These are phyloP conservation scores for Hydrangea macrophylla DNA, from an alignment of 148 eudicot genomes.

Conservation along the genomic window DNA sequence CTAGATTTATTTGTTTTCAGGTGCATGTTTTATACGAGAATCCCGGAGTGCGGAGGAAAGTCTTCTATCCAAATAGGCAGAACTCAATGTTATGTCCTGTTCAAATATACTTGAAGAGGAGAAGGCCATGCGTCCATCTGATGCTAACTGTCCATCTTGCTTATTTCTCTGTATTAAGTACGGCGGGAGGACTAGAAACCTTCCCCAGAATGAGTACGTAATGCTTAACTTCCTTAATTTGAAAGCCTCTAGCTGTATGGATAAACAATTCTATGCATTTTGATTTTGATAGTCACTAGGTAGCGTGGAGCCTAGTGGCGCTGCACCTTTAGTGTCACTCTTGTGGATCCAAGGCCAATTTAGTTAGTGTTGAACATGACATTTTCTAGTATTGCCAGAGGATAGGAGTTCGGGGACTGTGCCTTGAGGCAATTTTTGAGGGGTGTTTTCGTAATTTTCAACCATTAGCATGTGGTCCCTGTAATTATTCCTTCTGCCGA, in stretches of 20 bases:
- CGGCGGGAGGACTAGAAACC: conserved; percentile 34
- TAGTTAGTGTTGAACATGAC: too few relatives aligned
- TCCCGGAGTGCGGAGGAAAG: conserved; percentile 30
- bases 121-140: conserved; percentile 35
- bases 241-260: not conserved
- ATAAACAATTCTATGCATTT: not conserved
- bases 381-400: too few relatives aligned
- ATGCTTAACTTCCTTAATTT: not conserved
- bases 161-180: conserved; percentile 37
- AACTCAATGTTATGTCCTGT: conserved; percentile 30
- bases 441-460: too few relatives aligned
- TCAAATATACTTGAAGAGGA: conserved; percentile 34
- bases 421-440: too few relatives aligned
- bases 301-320: too few relatives aligned
- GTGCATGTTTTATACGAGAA: conserved; percentile 35
- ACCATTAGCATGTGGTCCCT: too few relatives aligned
- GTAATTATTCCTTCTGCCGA: too few relatives aligned
- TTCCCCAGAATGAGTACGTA: conserved; percentile 35
- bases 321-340: too few relatives aligned
- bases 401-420: too few relatives aligned
- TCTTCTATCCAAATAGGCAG: conserved; percentile 28
- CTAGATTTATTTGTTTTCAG: not conserved
- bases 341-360: too few relatives aligned
- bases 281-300: not conserved
- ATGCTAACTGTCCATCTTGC: conserved; percentile 32